Base-by-base conservation (phyloP, 2,329 filamentous ascomycete species). In the Stachybotrys chlorohalonatus region DNA sequence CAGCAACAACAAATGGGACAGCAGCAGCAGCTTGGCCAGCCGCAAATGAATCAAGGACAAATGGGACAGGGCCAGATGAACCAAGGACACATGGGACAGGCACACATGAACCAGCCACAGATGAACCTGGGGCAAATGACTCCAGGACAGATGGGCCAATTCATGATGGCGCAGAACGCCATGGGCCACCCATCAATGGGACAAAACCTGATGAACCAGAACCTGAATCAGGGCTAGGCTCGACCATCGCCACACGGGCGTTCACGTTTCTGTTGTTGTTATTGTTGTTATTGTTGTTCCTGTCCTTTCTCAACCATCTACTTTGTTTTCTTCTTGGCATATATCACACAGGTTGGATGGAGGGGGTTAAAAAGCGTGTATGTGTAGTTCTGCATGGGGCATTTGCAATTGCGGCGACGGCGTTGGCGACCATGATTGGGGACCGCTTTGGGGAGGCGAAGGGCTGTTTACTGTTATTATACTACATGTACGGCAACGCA, bases 101-200 rank as follows among this genome's bases (percentile, higher is more conserved):
- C 39, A 45, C 39, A 45, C 11, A 45, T 45, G 39, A 45, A 45
- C 39, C 39, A 45, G 39, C 24, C 24, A 24, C 39, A 45, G 39
- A 45, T 45, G 39, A 11, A 45, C n/a, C 39, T n/a, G 2, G 11
- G 11, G n/a, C 39, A 45, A 11, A 45, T 45, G 39, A n/a, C 11
- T 45, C 39, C 11, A 11, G 11, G 17, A 8, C n/a, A 11, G 9
- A 47, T 47, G 46, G 46, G 46, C n/a, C 46, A 47, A 24, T 16
- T 47, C 15, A n/a, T 24, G 17, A 47, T 47, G 46, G 31, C 30
- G 7, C 49, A 51, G 31, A 15, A 13, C 24, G 16, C 49, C 24
- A 51, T 48, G 24, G 39, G 45, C 24, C 51, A 53, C 39, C 47
- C 36, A 42, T 42, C 51, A 15, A 55, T 49, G 47, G 54, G 49